A percentile compares a stretch with the other conserved stretches of the same genome.
Conservation (phyloP, 2,329 filamentous ascomycete species). For the Tothia fuscella region DNA sequence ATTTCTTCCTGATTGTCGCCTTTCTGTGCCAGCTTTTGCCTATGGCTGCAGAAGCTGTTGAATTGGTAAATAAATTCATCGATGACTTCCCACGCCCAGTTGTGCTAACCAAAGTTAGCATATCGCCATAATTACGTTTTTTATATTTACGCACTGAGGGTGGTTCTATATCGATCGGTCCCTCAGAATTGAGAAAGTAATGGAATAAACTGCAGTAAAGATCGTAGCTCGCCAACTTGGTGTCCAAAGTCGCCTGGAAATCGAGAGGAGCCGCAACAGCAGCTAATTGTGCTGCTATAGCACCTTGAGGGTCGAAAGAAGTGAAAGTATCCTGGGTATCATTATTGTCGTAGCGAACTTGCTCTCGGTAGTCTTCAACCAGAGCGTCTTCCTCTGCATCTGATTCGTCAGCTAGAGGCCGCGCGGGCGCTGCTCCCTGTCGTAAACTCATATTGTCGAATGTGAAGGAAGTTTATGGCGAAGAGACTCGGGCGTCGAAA, state of each 20-base stretch:
- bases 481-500: too few relatives aligned
- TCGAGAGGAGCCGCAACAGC: slow-evolving; percentile 91
- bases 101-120: slow-evolving; percentile 52
- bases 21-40: slow-evolving; percentile 76
- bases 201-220: slow-evolving; percentile 99
- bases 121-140: slow-evolving; percentile 3
- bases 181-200: slow-evolving; percentile 97
- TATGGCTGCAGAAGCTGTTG: slow-evolving; percentile 97
- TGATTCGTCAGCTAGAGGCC: slow-evolving; percentile 58
- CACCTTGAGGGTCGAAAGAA: slow-evolving; percentile 60
- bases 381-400: slow-evolving; percentile 94
- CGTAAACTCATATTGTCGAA: slow-evolving; percentile 24
- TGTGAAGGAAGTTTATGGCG: too few relatives aligned
- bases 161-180: slow-evolving; percentile 93
- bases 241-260: slow-evolving; percentile 88
- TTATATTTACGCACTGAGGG: slow-evolving; percentile 85
- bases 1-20: slow-evolving; percentile 86
- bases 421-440: slow-evolving; percentile 22
- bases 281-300: slow-evolving; percentile 83
- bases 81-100: slow-evolving; percentile 99
- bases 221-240: slow-evolving; percentile 98
- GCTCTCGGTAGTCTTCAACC: slow-evolving; percentile 90
- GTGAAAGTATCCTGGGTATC: slow-evolving; percentile 60
- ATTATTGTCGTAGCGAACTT: slow-evolving; percentile 75
- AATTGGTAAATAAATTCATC: slow-evolving; percentile 99